Evolutionary conservation across 2,329 filamentous ascomycete genomes (phyloP).

Genomic region (Sphaceloma murrayae): DNA sequence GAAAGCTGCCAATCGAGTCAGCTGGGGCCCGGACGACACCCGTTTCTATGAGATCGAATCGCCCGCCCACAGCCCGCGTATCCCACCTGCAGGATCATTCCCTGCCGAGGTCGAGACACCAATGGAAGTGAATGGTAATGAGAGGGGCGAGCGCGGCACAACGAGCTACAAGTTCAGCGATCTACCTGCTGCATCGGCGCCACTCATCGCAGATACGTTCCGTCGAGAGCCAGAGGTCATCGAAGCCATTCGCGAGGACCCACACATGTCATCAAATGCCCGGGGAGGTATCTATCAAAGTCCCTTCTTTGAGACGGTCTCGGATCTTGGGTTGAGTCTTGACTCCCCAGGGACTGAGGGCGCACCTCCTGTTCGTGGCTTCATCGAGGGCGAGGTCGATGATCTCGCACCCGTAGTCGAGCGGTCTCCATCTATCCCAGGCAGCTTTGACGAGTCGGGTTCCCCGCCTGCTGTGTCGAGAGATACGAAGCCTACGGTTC

Average conservation of each 20-base stretch:
- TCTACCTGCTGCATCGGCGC: conserved; percentile 9
- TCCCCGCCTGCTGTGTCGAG: conserved; percentile 17
- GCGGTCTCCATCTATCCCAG: conserved; percentile 48
- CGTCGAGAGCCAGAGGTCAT: conserved; percentile 18
- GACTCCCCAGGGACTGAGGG: conserved; percentile 27
- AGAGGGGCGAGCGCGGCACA: conserved; percentile 24
- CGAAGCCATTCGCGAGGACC: conserved; percentile 18
- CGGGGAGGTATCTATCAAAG: conserved; percentile 27
- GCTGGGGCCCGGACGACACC: conserved; percentile 41
- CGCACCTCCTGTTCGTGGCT: conserved; percentile 27
- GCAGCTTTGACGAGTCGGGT: conserved; percentile 42
- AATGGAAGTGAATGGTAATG: conserved; percentile 33
- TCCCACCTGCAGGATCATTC: conserved; percentile 31
- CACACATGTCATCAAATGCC: conserved; percentile 7
- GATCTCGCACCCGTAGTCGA: conserved; percentile 49
- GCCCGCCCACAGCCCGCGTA: conserved; percentile 33
- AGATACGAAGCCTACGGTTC: conserved; percentile 1
- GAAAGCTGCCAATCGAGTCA: conserved; percentile 27
- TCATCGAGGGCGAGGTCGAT: conserved; percentile 37
- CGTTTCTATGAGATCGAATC: conserved; percentile 36
- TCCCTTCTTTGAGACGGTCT: conserved; percentile 36
- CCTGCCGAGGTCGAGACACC: conserved; percentile 27
- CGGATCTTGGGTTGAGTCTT: conserved; percentile 29
- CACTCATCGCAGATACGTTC: conserved; percentile 17
- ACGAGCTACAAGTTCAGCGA: conserved; percentile 29